Evolutionary conservation across 495 filamentous ascomycete genomes (phyloP).

Genomic region (Talaromyces adpressus): DNA sequence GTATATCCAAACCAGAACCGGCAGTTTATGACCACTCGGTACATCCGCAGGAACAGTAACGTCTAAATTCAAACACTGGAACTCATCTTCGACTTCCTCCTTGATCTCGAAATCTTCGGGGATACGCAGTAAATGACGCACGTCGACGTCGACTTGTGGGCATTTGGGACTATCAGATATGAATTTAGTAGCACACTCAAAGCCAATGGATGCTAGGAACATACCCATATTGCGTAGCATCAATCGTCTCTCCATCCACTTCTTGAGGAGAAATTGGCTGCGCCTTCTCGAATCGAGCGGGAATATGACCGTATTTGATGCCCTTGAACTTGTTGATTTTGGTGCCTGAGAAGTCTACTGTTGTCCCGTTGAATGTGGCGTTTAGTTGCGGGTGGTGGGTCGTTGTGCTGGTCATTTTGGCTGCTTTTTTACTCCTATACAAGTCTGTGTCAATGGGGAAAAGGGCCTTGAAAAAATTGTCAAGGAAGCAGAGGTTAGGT

Average conservation of each 20-base stretch:
- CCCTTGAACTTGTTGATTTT: constrained; percentile 27
- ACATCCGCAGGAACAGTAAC: constrained; percentile 27
- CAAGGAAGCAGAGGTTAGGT: not conserved
- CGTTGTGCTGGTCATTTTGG: constrained; percentile 20
- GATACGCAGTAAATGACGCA: constrained; percentile 18
- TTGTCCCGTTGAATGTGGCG: constrained; percentile 27
- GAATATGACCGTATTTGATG: constrained; percentile 31
- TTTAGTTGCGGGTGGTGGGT: constrained; percentile 20
- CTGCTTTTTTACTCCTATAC: constrained; percentile 3
- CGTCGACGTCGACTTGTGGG: constrained; percentile 29
- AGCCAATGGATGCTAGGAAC: not conserved
- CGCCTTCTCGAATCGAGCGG: constrained; percentile 29
- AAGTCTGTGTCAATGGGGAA: too few relatives aligned
- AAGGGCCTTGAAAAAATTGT: not conserved
- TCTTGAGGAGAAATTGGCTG: constrained; percentile 13
- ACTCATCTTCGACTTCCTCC: constrained; percentile 31
- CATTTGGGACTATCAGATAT: constrained; percentile 24
- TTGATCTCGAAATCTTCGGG: constrained; percentile 1
- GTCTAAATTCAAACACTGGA: constrained; percentile 38
- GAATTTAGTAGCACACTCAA: too few relatives aligned
- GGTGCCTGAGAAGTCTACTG: constrained; percentile 10
- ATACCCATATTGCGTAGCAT: constrained; percentile 31
- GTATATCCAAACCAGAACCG: constrained; percentile 39
- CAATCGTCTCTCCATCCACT: constrained; percentile 21
- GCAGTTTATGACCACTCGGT: constrained; percentile 13